Evolutionary conservation across 2,329 filamentous ascomycete genomes (phyloP).

Genomic region (Penicillium sp.): DNA sequence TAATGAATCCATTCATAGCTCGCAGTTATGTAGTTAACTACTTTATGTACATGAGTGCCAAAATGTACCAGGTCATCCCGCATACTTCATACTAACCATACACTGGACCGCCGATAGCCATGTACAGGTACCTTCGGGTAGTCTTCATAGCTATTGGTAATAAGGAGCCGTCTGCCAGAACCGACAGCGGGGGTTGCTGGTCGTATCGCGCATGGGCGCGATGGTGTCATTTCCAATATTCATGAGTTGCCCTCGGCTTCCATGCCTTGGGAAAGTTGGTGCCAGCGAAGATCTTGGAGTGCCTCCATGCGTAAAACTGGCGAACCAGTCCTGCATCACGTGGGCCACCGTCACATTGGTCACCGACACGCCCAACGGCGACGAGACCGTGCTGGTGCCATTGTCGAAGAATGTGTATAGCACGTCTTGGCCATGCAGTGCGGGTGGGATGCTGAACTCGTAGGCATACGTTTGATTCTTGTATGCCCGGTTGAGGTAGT

Average conservation of each 20-base stretch:
- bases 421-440: conserved; percentile 58
- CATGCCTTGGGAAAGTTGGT: conserved; percentile 54
- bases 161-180: conserved; percentile 60
- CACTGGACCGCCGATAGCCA: too few species aligned
- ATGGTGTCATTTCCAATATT: conserved; percentile 50
- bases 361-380: conserved; percentile 8
- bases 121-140: too few species aligned
- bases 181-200: conserved; percentile 53
- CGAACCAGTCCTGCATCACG: conserved; percentile 44
- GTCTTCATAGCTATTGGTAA: conserved; percentile 9
- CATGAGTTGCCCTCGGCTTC: conserved; percentile 48
- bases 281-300: conserved; percentile 39
- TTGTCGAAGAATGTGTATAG: conserved; percentile 57
- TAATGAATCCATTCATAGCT: too few species aligned
- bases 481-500: conserved; percentile 57
- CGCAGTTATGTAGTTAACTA: too few species aligned
- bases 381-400: conserved; percentile 38
- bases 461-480: conserved; percentile 57
- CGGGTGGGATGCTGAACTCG: conserved; percentile 58
- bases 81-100: too few species aligned
- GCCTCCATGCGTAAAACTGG: conserved; percentile 41
- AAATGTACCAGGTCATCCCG: too few species aligned
- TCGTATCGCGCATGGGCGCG: conserved; percentile 48
- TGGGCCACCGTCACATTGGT: conserved; percentile 36
- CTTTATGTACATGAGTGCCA: too few species aligned